These are phyloP conservation scores for Ambrosiella xylebori DNA, from an alignment of 2,329 filamentous ascomycete genomes.

Conservation along the genomic window DNA sequence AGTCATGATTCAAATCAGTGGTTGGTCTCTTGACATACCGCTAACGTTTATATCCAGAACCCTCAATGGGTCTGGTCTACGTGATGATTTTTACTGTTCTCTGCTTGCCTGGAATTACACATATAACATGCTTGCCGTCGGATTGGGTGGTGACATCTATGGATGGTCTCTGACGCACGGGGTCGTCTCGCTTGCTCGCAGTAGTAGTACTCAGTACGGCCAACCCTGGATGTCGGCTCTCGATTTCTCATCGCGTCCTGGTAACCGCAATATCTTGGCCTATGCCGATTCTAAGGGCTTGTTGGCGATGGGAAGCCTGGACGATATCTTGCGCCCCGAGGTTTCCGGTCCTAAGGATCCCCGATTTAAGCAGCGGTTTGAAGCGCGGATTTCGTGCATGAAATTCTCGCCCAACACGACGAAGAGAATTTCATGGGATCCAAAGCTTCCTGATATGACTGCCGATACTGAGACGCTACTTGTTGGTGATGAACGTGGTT, in stretches of 20 bases:
- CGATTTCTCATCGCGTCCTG: slow-evolving; percentile 70
- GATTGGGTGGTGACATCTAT: slow-evolving; percentile 62
- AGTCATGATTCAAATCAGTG: not conserved
- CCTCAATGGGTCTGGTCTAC: slow-evolving; percentile 72
- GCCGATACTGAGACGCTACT: slow-evolving; percentile 68
- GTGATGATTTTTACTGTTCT: slow-evolving; percentile 92
- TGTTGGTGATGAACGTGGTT: slow-evolving; percentile 68
- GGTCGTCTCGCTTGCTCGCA: slow-evolving; percentile 37
- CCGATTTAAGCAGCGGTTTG: slow-evolving; percentile 46
- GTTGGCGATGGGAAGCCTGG: slow-evolving; percentile 35
- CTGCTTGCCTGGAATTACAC: slow-evolving; percentile 68
- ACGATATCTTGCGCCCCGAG: not conserved
- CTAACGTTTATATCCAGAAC: slow-evolving; percentile 33
- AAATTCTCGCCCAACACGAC: slow-evolving; percentile 56
- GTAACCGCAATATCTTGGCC: slow-evolving; percentile 64
- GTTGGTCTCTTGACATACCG: not conserved
- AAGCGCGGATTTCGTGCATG: slow-evolving; percentile 60
- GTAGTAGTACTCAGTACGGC: slow-evolving; percentile 14
- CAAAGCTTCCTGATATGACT: slow-evolving; percentile 26
- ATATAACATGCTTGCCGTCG: slow-evolving; percentile 64
- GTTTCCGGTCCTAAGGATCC: slow-evolving; percentile 37
- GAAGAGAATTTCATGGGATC: slow-evolving; percentile 33
- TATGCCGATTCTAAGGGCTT: slow-evolving; percentile 61
- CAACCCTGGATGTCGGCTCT: slow-evolving; percentile 56
- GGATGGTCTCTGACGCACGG: slow-evolving; percentile 69